phyloP scores from a whole-genome alignment of 208 protist species.

The Wallacemonas sp. region DNA sequence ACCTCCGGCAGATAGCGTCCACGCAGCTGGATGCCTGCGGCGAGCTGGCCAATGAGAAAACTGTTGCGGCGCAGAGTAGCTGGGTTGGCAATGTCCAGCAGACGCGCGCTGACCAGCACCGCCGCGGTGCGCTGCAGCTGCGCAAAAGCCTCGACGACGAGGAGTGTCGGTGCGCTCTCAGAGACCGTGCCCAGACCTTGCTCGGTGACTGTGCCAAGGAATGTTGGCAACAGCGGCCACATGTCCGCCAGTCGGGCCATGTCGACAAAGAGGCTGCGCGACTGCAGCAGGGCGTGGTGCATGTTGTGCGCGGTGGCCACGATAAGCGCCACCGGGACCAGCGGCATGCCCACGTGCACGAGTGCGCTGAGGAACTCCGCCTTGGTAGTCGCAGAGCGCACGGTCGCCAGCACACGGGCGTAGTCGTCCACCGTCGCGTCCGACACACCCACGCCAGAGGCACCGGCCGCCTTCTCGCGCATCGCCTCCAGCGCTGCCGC shows the following conservation, averaged over 20 bases:
- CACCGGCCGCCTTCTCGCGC: background rate
- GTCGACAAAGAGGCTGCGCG: slow-evolving; percentile 43
- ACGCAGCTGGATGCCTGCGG: slow-evolving; percentile 31
- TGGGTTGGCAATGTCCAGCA: slow-evolving; percentile 41
- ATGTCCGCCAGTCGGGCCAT: slow-evolving; percentile 27
- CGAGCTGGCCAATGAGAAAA: slow-evolving; percentile 63
- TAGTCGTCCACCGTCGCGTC: background rate
- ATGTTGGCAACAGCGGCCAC: slow-evolving; percentile 22
- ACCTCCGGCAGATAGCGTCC: slow-evolving; percentile 19
- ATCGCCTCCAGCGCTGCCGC: slow-evolving; percentile 30
- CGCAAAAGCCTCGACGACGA: slow-evolving; percentile 19
- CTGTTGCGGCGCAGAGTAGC: slow-evolving; percentile 48
- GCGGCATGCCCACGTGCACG: slow-evolving; percentile 28
- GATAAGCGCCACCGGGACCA: slow-evolving; percentile 23
- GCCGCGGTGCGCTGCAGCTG: slow-evolving; percentile 13
- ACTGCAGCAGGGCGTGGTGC: slow-evolving; percentile 14
- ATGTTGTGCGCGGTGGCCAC: slow-evolving; percentile 14
- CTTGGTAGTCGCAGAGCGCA: slow-evolving; percentile 41
- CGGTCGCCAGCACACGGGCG: background rate
- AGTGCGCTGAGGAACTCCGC: slow-evolving; percentile 38
- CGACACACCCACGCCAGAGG: background rate
- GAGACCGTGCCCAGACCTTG: no score
- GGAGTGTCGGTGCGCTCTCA: no score
- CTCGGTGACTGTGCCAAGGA: slow-evolving; percentile 10
- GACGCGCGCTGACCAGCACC: slow-evolving; percentile 21